A percentile compares a stretch with the other conserved stretches of the same genome.
phyloP scores from a whole-genome alignment of 306 rosid genomes.

The cucumber (Cucumis sativus) region DNA sequence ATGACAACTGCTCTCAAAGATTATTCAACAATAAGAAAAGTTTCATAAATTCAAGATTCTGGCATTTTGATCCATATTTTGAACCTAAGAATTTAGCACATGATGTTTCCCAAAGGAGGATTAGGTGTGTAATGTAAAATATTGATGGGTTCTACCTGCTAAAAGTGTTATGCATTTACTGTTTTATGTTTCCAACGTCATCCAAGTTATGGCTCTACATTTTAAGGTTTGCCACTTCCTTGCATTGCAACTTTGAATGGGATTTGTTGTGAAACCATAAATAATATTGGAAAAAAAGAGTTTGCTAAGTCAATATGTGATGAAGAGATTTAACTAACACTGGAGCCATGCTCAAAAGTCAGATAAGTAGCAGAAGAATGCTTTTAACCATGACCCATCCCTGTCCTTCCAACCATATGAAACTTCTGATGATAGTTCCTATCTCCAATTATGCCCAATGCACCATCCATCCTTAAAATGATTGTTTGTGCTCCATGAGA shows the following conservation, averaged over 20 bases:
- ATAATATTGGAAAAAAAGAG: background rate
- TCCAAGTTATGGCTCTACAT: background rate
- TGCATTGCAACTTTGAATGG: background rate
- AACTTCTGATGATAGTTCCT: too few species aligned
- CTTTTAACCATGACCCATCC: too few species aligned
- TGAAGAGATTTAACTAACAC: background rate
- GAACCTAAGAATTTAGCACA: background rate
- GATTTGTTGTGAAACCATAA: background rate
- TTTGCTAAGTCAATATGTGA: background rate
- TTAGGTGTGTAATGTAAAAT: too few species aligned
- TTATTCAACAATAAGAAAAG: background rate
- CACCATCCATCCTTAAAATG: too few species aligned
- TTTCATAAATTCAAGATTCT: too few species aligned
- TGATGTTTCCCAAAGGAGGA: background rate
- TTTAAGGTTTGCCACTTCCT: background rate
- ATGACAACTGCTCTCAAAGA: background rate
- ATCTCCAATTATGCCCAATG: too few species aligned
- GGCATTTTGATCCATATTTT: background rate
- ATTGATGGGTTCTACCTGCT: background rate
- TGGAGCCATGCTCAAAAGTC: too few species aligned
- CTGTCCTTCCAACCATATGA: too few species aligned
- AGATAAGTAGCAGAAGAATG: too few species aligned
- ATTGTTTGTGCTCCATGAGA: too few species aligned
- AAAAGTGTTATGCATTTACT: background rate
- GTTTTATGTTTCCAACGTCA: background rate